Conservation (phyloP, 1,284 basidiomycete species). For the Ceratobasidium sp. region DNA sequence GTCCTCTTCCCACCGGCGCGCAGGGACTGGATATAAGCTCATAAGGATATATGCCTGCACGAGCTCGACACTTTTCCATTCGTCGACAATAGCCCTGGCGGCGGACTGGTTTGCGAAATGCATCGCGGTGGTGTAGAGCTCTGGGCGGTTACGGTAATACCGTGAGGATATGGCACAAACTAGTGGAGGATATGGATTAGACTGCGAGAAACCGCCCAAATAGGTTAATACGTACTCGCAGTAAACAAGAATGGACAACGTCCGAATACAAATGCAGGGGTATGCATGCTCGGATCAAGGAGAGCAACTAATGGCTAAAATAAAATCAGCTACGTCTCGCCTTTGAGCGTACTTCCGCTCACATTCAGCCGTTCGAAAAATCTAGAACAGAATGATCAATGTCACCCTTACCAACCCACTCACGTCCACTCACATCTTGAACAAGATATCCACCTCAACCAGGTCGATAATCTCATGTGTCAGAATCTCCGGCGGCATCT, state of each 20-base stretch:
- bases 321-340: conserved; percentile 17
- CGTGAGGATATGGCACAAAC: conserved; percentile 82
- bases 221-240: conserved; percentile 66
- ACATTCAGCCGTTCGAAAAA: conserved; percentile 79
- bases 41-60: conserved; percentile 76
- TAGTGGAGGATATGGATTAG: conserved; percentile 49
- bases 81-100: conserved; percentile 79
- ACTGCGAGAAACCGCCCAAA: not conserved
- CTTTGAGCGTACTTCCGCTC: conserved; percentile 48
- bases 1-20: conserved; percentile 83
- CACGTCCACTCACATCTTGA: conserved; percentile 73
- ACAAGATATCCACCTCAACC: conserved; percentile 82
- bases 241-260: conserved; percentile 85
- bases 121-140: conserved; percentile 86
- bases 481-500: conserved; percentile 83
- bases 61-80: conserved; percentile 83
- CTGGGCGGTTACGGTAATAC: conserved; percentile 77
- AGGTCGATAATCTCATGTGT: conserved; percentile 82
- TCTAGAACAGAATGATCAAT: conserved; percentile 61
- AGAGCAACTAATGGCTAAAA: conserved; percentile 75
- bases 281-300: conserved; percentile 77
- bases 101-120: conserved; percentile 85
- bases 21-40: conserved; percentile 81
- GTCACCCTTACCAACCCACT: conserved; percentile 8
- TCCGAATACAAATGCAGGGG: conserved; percentile 74